A percentile compares a stretch with the other conserved stretches of the same genome.
Conservation (phyloP, 257 asterid genomes). For the Schizonepeta tenuifolia region DNA sequence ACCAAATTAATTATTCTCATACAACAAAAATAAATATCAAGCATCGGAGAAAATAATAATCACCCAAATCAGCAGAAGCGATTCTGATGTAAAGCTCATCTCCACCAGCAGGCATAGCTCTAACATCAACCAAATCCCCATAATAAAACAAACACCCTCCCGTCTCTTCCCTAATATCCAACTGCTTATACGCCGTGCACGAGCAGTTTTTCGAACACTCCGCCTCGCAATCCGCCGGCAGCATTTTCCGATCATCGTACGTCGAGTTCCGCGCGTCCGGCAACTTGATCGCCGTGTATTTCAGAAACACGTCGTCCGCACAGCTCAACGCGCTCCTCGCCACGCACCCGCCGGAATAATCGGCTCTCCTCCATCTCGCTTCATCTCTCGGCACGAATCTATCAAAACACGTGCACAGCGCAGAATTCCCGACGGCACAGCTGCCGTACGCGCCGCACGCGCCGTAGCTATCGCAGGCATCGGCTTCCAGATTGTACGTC, state of each 20-base stretch:
- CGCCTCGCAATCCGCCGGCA: slow-evolving; percentile 42
- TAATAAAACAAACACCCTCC: slow-evolving; percentile 29
- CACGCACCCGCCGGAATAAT: slow-evolving; percentile 40
- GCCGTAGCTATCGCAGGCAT: slow-evolving; percentile 43
- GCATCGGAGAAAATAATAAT: not conserved
- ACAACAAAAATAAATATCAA: not conserved
- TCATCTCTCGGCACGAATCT: slow-evolving; percentile 38
- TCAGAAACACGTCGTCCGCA: slow-evolving; percentile 31
- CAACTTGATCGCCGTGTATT: slow-evolving; percentile 36
- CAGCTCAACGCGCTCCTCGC: slow-evolving; percentile 37
- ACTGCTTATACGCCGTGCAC: slow-evolving; percentile 46
- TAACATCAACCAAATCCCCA: slow-evolving; percentile 22
- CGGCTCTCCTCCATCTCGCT: slow-evolving; percentile 14
- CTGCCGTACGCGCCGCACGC: slow-evolving; percentile 48
- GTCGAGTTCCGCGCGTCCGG: slow-evolving; percentile 41
- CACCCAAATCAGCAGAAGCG: slow-evolving; percentile 21
- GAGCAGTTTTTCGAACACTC: slow-evolving; percentile 47
- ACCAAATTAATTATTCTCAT: not conserved
- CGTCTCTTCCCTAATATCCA: slow-evolving; percentile 31
- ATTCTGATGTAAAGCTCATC: slow-evolving; percentile 32
- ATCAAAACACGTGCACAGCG: slow-evolving; percentile 44
- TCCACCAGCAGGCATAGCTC: not conserved
- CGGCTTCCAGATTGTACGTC: slow-evolving; percentile 19
- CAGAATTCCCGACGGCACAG: slow-evolving; percentile 36
- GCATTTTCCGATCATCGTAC: slow-evolving; percentile 27